Conservation (phyloP, 2,329 filamentous ascomycete species). For the Colletotrichum sublineola region DNA sequence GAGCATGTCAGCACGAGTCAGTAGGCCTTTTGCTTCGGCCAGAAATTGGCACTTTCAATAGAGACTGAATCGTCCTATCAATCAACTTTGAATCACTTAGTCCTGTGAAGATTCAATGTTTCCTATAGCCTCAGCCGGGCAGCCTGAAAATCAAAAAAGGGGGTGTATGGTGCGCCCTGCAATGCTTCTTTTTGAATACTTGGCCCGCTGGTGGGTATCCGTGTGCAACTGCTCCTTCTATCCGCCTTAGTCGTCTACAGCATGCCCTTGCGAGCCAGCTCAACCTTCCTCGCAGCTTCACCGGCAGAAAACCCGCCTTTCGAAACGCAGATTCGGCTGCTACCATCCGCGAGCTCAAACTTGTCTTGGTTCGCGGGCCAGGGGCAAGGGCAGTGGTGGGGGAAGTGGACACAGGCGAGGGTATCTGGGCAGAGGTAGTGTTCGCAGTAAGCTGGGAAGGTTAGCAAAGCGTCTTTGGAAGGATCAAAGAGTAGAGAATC, state of each 20-base stretch:
- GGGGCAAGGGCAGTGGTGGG: slow-evolving; percentile 95
- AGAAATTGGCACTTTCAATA: slow-evolving; percentile 36
- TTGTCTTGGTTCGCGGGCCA: slow-evolving; percentile 84
- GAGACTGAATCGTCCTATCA: slow-evolving; percentile 37
- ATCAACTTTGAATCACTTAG: neutral
- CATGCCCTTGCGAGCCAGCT: slow-evolving; percentile 83
- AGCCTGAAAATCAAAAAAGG: slow-evolving; percentile 4
- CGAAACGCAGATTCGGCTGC: slow-evolving; percentile 78
- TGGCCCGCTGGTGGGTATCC: neutral
- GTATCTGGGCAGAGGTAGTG: slow-evolving; percentile 97
- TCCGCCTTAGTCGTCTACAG: slow-evolving; percentile 59
- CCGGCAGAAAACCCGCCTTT: slow-evolving; percentile 81
- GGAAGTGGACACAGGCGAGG: slow-evolving; percentile 93
- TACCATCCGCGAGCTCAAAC: slow-evolving; percentile 79
- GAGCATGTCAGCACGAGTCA: slow-evolving; percentile 36
- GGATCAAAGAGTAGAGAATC: neutral
- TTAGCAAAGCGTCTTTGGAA: neutral
- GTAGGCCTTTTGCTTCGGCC: slow-evolving; percentile 39
- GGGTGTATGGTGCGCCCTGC: neutral
- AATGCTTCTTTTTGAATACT: neutral
- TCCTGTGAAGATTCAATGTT: slow-evolving; percentile 1
- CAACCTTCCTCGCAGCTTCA: slow-evolving; percentile 81
- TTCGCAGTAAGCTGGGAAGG: slow-evolving; percentile 78
- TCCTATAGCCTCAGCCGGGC: neutral
- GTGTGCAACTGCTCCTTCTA: neutral